Evolutionary conservation across 2,329 filamentous ascomycete species (phyloP), one percentile per base, ranked within the genome.

Genomic region (Trichoderma cornu-damae): DNA sequence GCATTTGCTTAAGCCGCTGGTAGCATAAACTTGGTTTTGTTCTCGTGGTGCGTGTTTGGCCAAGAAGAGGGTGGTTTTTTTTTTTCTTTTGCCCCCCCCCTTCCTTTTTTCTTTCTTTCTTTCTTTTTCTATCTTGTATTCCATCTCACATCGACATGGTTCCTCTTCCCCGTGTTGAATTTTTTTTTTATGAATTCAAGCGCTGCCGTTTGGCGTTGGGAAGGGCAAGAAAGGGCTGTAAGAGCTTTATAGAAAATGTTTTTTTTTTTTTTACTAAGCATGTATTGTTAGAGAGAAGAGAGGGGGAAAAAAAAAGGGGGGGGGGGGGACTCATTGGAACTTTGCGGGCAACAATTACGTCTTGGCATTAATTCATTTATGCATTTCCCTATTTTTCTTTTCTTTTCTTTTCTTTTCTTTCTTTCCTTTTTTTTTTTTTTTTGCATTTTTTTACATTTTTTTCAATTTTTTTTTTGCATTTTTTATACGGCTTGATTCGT

Each of bases 1-100:
- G 87, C 86, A 7, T 89, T 88, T 79, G 87, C 86, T 8, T 89
- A 28, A 59, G 6, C 16, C n/a, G n/a, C 5, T 24, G 14, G 40
- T 24, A 30, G 24, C 24, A 14, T n/a, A n/a, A n/a, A n/a, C n/a
- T n/a, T n/a, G n/a, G n/a, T n/a, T n/a, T n/a, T 34, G 46, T 34
- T 18, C n/a, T 20, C 26, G 8, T 12, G 22, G 24, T 44, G 5
- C n/a, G 34, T 48, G 26, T 49, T 34, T 22, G 18, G 30, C 46
- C 12, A 37, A 49, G 22, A 35, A 30, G 28, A 18, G 16, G 26
- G 14, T 22, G 30, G n/a, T 24, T 30, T 47, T 28, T 47, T 24
- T 24, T 28, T 24, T 47, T 47, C 26, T 30, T 20, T 20, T 40
- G 2, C 22, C 20, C 12, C 35, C 26, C 26, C 11, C n/a, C 18